Conservation (phyloP, 371 early-diverging fungal genomes). For the Parasitella parasitica region DNA sequence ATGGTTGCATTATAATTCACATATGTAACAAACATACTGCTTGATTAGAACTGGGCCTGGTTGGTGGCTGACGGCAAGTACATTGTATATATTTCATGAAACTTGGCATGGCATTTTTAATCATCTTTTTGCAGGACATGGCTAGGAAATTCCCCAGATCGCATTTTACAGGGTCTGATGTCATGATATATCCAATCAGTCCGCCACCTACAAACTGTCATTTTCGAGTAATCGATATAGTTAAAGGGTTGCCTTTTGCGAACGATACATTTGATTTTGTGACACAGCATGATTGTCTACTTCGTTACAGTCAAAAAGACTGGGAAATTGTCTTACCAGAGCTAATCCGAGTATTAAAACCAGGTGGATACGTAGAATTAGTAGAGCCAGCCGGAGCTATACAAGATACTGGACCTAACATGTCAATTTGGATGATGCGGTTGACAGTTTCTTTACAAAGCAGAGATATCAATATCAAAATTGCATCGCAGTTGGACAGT, state of each 20-base stretch:
- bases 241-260: conserved; percentile 30
- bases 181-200: conserved; percentile 39
- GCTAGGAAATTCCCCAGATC: conserved; percentile 39
- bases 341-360: conserved; percentile 20
- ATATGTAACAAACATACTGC: background rate
- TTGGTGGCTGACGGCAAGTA: conserved; percentile 33
- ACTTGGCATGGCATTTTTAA: background rate
- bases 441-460: conserved; percentile 45
- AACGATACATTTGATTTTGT: conserved; percentile 32
- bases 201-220: conserved; percentile 43
- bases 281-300: conserved; percentile 23
- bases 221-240: conserved; percentile 27
- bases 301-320: conserved; percentile 21
- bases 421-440: conserved; percentile 50
- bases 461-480: conserved; percentile 31
- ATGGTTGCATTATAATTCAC: no score
- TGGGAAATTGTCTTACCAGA: conserved; percentile 26
- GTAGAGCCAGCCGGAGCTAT: conserved; percentile 27
- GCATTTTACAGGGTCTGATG: conserved; percentile 39
- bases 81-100: background rate
- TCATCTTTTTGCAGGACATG: conserved; percentile 28
- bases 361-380: conserved; percentile 31
- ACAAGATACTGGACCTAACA: conserved; percentile 45
- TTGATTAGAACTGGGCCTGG: conserved; percentile 33
- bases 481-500: conserved; percentile 25